Base-by-base conservation (phyloP, 306 rosid genomes). In the Cyclanthera cordifolia region DNA sequence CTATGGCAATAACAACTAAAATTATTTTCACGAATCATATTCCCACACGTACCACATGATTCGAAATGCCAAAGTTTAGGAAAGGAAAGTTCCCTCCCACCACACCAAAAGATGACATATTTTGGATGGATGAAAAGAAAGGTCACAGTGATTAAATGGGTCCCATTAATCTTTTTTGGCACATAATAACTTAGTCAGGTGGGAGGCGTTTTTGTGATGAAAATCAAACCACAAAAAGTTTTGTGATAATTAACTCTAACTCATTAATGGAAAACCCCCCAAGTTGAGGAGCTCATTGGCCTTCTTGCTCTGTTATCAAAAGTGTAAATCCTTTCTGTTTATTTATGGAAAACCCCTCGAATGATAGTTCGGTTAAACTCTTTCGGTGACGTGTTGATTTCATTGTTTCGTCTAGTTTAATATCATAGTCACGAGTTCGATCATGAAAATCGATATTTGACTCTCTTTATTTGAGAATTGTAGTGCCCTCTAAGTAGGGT, bases 71-170 rank as follows among this genome's bases (percentile, higher is more conserved):
- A 63, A 63, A 63, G 51, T 39, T 41, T 11, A 63, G 32, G 69
- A 63, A 37, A 20, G 25, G 69, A 20, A 39, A 61, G 5, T 21
- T 63, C 69, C 19, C 69, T 63, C 52, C 19, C 69, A 41, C 28
- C 69, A 41, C 32, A 20, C 0, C 69, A 63, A 41, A 12, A 41
- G 16, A 37, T 34, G 69, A 20, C 51, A 39, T 63, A 19, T 20
- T 63, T 63, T 63, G 52, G 30, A 51, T 61, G 69, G 69, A 63
- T 39, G 52, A 5, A 19, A 20, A 63, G 11, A 16, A 63, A 61
- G 37, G 51, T 41, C 24, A 14, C 13, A 21, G 21, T 69, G n/a
- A 32, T 52, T 53, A 70, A 70, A 70, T 70, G 73, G 73, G 73
- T 53, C 73, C 63, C 39, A 52, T 53, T 11, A 7, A 25, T 25